A percentile compares a stretch with the other conserved stretches of the same genome.
Conservation (phyloP, 108 stramenopile species). For the Discostella stelligeroides region DNA sequence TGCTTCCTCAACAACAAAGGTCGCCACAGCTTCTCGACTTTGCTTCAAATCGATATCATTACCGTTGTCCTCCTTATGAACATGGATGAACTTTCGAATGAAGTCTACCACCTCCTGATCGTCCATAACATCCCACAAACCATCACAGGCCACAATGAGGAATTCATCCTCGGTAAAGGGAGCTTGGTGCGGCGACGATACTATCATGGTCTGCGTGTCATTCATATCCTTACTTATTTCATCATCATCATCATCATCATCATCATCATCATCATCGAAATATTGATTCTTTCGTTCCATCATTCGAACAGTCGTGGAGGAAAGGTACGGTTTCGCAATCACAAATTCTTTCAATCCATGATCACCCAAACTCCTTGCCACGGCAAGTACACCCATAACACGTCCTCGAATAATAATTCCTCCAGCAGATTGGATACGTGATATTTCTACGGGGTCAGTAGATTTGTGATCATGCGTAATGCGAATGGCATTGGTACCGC, state of each 20-base stretch:
- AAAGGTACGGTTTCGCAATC: constrained; percentile 72
- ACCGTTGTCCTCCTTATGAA: too few relatives aligned
- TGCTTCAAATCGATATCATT: constrained; percentile 10
- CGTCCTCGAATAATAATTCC: constrained; percentile 81
- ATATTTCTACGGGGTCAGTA: constrained; percentile 73
- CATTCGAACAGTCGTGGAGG: constrained; percentile 37
- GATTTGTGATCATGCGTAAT: constrained; percentile 85
- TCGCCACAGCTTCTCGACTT: constrained; percentile 48
- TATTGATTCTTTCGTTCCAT: too few relatives aligned
- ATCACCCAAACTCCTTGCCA: constrained; percentile 88
- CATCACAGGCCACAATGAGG: constrained; percentile 88
- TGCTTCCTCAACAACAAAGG: constrained; percentile 69
- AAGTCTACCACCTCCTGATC: constrained; percentile 85
- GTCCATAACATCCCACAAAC: constrained; percentile 89
- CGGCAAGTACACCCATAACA: constrained; percentile 88
- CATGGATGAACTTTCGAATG: constrained; percentile 40
- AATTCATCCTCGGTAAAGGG: constrained; percentile 57
- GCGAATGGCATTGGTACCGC: constrained; percentile 36
- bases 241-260: constrained; percentile 4
- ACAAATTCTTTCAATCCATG: constrained; percentile 90
- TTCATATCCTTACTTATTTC: background rate
- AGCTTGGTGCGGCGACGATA: too few relatives aligned
- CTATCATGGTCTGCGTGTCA: too few relatives aligned
- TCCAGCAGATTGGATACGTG: constrained; percentile 75
- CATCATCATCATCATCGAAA: too few relatives aligned